Evolutionary conservation across 148 eudicot species (phyloP).

Genomic region (Rhododendron ferrugineum): DNA sequence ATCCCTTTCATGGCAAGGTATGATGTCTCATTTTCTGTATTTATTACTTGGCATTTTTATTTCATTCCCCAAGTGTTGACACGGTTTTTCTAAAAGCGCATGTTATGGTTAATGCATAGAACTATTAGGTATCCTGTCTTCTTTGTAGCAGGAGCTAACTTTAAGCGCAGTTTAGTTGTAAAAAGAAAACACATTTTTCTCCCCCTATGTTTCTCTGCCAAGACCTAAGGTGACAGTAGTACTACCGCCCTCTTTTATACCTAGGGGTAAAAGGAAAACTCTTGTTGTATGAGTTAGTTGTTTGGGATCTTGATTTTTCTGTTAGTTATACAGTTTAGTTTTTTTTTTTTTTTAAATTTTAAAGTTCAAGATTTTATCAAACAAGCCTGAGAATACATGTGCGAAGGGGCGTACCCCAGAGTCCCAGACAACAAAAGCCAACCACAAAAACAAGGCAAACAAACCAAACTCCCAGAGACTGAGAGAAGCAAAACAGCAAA

Average conservation of each 20-base stretch:
- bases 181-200: background rate
- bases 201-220: background rate
- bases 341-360: background rate
- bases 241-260: background rate
- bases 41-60: background rate
- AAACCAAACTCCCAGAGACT: no score
- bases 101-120: background rate
- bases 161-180: background rate
- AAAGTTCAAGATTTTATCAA: no score
- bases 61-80: background rate
- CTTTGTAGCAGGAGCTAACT: background rate
- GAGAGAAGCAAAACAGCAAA: no score
- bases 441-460: no score
- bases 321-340: background rate
- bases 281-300: background rate
- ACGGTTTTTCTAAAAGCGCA: background rate
- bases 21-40: background rate
- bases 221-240: background rate
- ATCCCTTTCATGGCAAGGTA: slow-evolving; percentile 70
- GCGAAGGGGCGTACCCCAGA: no score
- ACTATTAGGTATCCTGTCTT: background rate
- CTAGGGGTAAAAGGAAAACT: background rate
- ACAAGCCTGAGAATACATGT: no score
- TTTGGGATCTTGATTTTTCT: background rate
- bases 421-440: no score